A percentile compares a stretch with the other conserved stretches of the same genome.
Conservation (phyloP, 1,284 basidiomycete species). For the Trichosporon faecale region DNA sequence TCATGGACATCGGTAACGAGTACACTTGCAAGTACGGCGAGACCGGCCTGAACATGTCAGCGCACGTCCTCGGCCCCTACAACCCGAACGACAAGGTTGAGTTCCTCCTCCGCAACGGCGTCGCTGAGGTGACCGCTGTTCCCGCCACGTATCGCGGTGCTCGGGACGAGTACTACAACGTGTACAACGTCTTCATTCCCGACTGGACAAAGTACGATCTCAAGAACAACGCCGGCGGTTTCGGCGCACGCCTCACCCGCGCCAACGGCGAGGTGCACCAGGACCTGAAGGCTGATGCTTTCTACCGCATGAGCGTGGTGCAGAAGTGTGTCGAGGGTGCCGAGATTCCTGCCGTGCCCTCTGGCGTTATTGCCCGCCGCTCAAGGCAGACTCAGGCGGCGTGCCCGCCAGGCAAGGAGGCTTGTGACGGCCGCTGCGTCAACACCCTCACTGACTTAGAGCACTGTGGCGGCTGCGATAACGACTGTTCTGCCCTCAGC, state of each 20-base stretch:
- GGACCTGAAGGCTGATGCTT: constrained; percentile 12
- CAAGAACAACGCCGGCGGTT: not conserved
- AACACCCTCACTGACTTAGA: not conserved
- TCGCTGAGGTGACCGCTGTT: constrained; percentile 1
- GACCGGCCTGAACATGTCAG: constrained; percentile 15
- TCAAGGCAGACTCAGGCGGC: not conserved
- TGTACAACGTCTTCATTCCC: constrained; percentile 14
- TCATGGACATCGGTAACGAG: constrained; percentile 17
- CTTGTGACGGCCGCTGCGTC: not conserved
- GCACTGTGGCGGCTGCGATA: not conserved
- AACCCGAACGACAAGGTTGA: constrained; percentile 15
- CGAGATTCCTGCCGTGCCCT: constrained; percentile 12
- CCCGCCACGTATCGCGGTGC: constrained; percentile 12
- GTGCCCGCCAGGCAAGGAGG: not conserved
- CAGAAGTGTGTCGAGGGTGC: constrained; percentile 16
- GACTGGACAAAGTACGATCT: constrained; percentile 2
- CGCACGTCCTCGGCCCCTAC: constrained; percentile 16
- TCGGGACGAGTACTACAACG: constrained; percentile 12
- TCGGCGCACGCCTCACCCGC: constrained; percentile 13
- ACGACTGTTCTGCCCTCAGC: not conserved
- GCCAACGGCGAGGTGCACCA: constrained; percentile 8
- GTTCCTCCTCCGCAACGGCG: constrained; percentile 11
- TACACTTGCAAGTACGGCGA: constrained; percentile 16
- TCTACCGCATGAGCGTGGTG: constrained; percentile 6
- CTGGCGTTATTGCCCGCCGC: not conserved